Evolutionary conservation across 2,329 filamentous ascomycete genomes (phyloP).

Genomic region (Neonectria magnoliae): DNA sequence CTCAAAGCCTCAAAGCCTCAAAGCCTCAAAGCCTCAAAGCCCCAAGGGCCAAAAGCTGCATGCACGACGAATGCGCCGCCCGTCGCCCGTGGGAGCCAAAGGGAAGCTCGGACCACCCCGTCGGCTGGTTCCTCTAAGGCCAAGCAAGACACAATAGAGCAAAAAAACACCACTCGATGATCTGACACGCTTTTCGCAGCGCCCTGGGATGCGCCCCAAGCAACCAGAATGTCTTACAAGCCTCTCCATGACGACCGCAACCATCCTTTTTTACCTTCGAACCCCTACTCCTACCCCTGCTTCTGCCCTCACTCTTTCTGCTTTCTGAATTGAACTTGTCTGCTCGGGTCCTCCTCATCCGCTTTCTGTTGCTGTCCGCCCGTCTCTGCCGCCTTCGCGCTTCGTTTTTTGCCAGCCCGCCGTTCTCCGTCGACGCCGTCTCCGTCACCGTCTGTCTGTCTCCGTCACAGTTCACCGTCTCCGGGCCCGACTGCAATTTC

Average conservation of each 20-base stretch:
- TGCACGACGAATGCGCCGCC: slow-evolving; percentile 4
- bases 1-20: too few species aligned
- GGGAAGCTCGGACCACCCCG: neutral
- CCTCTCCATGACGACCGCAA: slow-evolving; percentile 3
- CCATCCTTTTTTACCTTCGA: neutral
- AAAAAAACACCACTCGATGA: slow-evolving; percentile 29
- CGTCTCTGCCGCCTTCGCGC: neutral
- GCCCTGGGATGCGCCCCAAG: slow-evolving; percentile 17
- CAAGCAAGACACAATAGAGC: too few species aligned
- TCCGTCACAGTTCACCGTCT: neutral
- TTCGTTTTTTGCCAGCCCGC: neutral
- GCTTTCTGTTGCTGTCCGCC: neutral
- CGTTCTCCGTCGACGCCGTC: neutral
- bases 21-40: too few species aligned
- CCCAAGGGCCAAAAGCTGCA: neutral
- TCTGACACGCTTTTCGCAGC: slow-evolving; percentile 28
- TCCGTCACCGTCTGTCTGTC: neutral
- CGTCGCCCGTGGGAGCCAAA: neutral
- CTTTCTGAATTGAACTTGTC: neutral
- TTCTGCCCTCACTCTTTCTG: neutral
- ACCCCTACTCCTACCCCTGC: neutral
- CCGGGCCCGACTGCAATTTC: neutral
- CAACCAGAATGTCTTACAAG: neutral
- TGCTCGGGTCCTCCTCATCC: neutral
- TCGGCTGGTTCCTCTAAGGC: neutral